These are phyloP conservation scores for Trichocladium antarcticum DNA, from an alignment of 495 filamentous ascomycete species.

Conservation along the genomic window DNA sequence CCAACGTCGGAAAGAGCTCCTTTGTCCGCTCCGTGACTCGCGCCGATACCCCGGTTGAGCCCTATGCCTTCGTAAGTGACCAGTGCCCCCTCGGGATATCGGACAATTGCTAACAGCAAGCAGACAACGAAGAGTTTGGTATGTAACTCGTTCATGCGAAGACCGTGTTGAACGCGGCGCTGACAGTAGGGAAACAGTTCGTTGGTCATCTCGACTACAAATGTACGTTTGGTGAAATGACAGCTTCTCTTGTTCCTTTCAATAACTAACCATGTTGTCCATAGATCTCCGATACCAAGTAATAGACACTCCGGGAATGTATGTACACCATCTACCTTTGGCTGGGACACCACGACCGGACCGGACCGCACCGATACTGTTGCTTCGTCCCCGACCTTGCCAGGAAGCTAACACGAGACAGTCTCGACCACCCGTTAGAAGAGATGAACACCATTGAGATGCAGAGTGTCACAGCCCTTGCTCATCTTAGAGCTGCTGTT, in stretches of 20 bases:
- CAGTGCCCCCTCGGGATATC: background rate
- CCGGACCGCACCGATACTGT: background rate
- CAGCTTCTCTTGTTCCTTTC: no score
- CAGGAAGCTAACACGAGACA: conserved; percentile 5
- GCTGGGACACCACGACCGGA: no score
- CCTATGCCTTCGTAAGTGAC: conserved; percentile 75
- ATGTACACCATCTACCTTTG: conserved; percentile 1
- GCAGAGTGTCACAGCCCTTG: conserved; percentile 93
- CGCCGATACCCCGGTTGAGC: conserved; percentile 95
- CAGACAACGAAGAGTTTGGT: conserved; percentile 76
- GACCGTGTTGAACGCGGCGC: background rate
- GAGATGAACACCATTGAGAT: conserved; percentile 99
- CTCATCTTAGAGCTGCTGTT: conserved; percentile 86
- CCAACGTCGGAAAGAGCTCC: conserved; percentile 94
- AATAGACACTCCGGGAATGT: conserved; percentile 73
- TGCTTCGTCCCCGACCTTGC: background rate
- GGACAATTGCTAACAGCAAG: background rate
- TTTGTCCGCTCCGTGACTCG: conserved; percentile 85
- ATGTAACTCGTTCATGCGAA: background rate
- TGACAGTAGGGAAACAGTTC: conserved; percentile 85
- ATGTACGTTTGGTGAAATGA: conserved; percentile 24
- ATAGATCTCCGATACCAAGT: conserved; percentile 44
- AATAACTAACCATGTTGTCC: background rate
- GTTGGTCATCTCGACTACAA: conserved; percentile 99
- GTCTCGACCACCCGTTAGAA: conserved; percentile 87